Percentiles rank a stretch among this genome's conserved stretches.
phyloP scores from a whole-genome alignment of 2,329 filamentous ascomycete genomes.

The Trichoderma sp. region DNA sequence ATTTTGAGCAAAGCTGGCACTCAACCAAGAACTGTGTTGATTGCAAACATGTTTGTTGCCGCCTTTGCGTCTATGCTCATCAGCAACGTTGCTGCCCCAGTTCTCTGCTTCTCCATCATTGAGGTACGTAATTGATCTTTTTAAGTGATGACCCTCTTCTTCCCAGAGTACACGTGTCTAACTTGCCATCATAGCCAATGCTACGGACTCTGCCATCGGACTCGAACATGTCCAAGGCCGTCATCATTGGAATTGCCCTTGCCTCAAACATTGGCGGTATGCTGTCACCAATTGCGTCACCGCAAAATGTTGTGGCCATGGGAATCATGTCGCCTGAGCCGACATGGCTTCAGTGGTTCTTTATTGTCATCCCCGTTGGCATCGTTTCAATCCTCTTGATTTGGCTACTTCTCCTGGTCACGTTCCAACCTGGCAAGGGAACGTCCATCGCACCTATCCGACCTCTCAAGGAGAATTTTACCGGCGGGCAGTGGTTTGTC shows the following conservation, averaged over 20 bases:
- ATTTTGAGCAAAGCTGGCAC: slow-evolving; percentile 96
- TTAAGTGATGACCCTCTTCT: not conserved
- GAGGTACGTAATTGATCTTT: slow-evolving; percentile 56
- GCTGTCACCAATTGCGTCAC: slow-evolving; percentile 93
- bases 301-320: slow-evolving; percentile 94
- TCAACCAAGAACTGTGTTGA: slow-evolving; percentile 77
- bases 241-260: slow-evolving; percentile 92
- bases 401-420: slow-evolving; percentile 79
- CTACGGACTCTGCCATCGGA: slow-evolving; percentile 87
- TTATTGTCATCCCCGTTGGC: slow-evolving; percentile 89
- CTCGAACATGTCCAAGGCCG: slow-evolving; percentile 89
- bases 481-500: slow-evolving; percentile 90
- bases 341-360: slow-evolving; percentile 96
- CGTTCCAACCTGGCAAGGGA: slow-evolving; percentile 80
- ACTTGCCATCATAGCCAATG: slow-evolving; percentile 61
- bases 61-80: slow-evolving; percentile 99
- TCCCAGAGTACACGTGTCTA: not conserved
- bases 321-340: slow-evolving; percentile 92
- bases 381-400: slow-evolving; percentile 83
- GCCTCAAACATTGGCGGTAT: slow-evolving; percentile 95
- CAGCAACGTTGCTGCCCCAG: slow-evolving; percentile 94
- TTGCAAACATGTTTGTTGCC: slow-evolving; percentile 99
- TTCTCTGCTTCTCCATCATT: slow-evolving; percentile 96
- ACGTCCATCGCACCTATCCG: slow-evolving; percentile 91
- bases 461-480: slow-evolving; percentile 82